Percentiles rank a stretch among this genome's conserved stretches.
Evolutionary conservation across 495 filamentous ascomycete species (phyloP).

Genomic region (Xylaria longipes): DNA sequence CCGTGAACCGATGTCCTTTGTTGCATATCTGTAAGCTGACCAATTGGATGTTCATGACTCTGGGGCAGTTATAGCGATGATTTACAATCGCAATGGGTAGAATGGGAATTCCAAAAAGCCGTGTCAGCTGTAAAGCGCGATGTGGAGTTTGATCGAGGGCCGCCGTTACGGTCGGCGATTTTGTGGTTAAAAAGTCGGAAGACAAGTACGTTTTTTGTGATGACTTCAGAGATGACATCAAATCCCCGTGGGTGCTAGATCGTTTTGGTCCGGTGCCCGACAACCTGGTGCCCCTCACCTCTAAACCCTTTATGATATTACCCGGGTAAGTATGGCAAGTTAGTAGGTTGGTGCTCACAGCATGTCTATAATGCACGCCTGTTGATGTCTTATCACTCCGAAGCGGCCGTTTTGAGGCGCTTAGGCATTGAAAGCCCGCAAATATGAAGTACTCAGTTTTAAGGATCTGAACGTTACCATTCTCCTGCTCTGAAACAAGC

Average conservation of each 20-base stretch:
- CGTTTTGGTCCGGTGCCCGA: constrained; percentile 13
- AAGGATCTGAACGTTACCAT: not conserved
- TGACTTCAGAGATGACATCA: constrained; percentile 21
- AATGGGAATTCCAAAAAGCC: constrained; percentile 20
- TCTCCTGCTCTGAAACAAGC: not conserved
- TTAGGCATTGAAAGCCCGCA: not conserved
- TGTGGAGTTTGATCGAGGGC: not conserved
- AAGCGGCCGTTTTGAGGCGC: not conserved
- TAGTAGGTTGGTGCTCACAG: not conserved
- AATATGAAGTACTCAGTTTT: not conserved
- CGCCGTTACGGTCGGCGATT: not conserved
- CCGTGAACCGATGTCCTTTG: not conserved
- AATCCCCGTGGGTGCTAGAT: constrained; percentile 5
- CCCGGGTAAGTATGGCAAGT: too few species aligned
- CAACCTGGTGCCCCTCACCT: not conserved
- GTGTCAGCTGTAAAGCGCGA: constrained; percentile 3
- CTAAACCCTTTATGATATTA: constrained; percentile 16
- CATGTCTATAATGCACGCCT: not conserved
- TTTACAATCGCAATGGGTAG: constrained; percentile 13
- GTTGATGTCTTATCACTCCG: not conserved
- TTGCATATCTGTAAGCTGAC: not conserved
- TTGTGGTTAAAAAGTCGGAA: not conserved
- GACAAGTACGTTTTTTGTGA: not conserved
- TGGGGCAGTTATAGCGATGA: constrained; percentile 23
- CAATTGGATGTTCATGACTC: not conserved